These are phyloP conservation scores for Groenewaldozyma tartarivorans DNA, from an alignment of 805 yeast genomes.

Conservation along the genomic window DNA sequence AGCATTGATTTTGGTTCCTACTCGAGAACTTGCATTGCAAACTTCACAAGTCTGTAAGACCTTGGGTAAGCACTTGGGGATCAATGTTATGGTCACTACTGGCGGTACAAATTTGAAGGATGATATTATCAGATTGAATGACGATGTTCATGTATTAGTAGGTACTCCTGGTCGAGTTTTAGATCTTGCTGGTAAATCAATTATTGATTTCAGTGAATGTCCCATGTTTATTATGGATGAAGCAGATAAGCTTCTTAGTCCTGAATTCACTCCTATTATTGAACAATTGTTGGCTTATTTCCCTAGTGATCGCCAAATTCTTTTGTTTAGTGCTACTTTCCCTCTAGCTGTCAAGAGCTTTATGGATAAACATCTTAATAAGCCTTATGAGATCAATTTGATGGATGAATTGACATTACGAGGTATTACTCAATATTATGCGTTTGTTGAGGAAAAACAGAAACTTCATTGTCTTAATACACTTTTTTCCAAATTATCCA, in stretches of 20 bases:
- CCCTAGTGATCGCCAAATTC: conserved; percentile 72
- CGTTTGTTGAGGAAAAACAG: conserved; percentile 96
- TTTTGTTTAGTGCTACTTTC: conserved; percentile 91
- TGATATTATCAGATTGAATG: conserved; percentile 86
- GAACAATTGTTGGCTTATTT: conserved; percentile 77
- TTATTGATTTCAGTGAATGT: conserved; percentile 82
- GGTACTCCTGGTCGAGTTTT: conserved; percentile 98
- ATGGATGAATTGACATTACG: conserved; percentile 96
- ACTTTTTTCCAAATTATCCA: conserved; percentile 83
- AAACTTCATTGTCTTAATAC: conserved; percentile 94
- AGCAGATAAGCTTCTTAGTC: conserved; percentile 92
- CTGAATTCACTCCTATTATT: conserved; percentile 80
- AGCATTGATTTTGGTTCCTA: conserved; percentile 89
- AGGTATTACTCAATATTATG: conserved; percentile 96
- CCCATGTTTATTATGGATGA: conserved; percentile 94
- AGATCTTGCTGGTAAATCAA: conserved; percentile 79
- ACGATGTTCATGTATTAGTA: conserved; percentile 86
- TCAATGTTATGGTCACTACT: conserved; percentile 94
- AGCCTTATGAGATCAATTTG: conserved; percentile 90
- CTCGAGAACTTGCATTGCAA: conserved; percentile 95
- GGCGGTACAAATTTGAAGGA: conserved; percentile 95
- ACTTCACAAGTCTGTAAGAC: conserved; percentile 97
- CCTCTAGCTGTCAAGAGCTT: conserved; percentile 88
- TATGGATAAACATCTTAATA: conserved; percentile 80
- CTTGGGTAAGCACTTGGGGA: conserved; percentile 83